Conservation (phyloP, 2,329 filamentous ascomycete genomes). For the Fusarium miscanthi region DNA sequence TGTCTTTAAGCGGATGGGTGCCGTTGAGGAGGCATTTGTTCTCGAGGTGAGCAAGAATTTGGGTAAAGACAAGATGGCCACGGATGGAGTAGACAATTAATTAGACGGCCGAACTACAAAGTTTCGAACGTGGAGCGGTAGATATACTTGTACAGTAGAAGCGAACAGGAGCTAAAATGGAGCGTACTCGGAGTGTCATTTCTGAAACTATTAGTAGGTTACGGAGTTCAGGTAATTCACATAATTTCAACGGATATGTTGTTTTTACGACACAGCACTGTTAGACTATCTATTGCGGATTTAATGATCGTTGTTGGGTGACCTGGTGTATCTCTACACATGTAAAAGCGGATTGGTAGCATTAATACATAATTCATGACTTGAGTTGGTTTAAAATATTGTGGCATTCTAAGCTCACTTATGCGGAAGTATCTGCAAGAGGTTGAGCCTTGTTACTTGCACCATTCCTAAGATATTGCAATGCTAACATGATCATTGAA, state of each 20-base stretch:
- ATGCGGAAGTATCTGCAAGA: background rate
- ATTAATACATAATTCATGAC: conserved; percentile 19
- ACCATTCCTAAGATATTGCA: background rate
- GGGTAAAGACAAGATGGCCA: conserved; percentile 35
- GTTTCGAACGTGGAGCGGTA: conserved; percentile 6
- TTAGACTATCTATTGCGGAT: background rate
- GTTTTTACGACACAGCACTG: background rate
- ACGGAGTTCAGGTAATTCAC: background rate
- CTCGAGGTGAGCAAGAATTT: conserved; percentile 47
- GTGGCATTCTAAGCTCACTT: background rate
- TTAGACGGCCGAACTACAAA: conserved; percentile 33
- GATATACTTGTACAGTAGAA: conserved; percentile 22
- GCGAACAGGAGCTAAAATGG: conserved; percentile 17
- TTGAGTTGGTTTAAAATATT: background rate
- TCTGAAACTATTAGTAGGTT: background rate
- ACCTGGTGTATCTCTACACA: background rate
- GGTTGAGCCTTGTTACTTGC: background rate
- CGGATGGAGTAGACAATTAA: conserved; percentile 36
- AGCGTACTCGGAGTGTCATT: conserved; percentile 1
- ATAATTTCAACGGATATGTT: background rate
- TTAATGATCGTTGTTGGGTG: background rate
- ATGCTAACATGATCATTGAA: background rate
- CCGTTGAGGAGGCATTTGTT: conserved; percentile 82
- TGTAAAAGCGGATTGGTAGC: background rate
- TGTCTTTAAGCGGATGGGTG: conserved; percentile 83